Conservation (phyloP, 495 filamentous ascomycete genomes). For the Peziza echinospora region DNA sequence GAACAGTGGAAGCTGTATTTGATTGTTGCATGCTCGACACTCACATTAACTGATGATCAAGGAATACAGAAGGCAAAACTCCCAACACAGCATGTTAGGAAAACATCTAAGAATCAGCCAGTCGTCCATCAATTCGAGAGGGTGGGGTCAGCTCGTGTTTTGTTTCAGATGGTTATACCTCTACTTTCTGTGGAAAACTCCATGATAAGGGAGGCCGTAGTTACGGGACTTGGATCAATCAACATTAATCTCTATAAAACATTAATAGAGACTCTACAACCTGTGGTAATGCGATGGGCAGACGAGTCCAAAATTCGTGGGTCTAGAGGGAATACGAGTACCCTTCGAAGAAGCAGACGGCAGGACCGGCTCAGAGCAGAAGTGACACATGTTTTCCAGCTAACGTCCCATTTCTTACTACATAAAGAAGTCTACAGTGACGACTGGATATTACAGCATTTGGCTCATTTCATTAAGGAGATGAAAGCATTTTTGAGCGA, state of each 20-base stretch:
- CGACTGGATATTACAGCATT: conserved; percentile 79
- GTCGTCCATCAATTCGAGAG: conserved; percentile 48
- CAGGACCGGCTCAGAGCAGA: conserved; percentile 79
- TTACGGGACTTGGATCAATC: conserved; percentile 76
- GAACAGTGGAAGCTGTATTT: conserved; percentile 99
- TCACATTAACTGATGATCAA: conserved; percentile 58
- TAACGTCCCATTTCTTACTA: conserved; percentile 78
- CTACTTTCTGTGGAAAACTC: conserved; percentile 54
- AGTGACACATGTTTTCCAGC: conserved; percentile 83
- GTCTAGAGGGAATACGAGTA: conserved; percentile 38
- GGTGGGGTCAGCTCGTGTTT: conserved; percentile 62
- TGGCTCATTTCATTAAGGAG: conserved; percentile 76
- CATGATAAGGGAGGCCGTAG: conserved; percentile 73
- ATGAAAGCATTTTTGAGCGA: conserved; percentile 86
- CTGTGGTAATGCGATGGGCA: conserved; percentile 35
- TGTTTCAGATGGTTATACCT: conserved; percentile 81
- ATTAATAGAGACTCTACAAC: conserved; percentile 71
- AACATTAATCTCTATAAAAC: conserved; percentile 91
- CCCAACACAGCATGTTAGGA: conserved; percentile 56
- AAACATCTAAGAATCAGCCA: conserved; percentile 42
- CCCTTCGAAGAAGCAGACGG: conserved; percentile 51
- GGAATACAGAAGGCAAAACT: conserved; percentile 32
- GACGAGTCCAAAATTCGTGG: conserved; percentile 6
- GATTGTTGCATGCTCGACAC: conserved; percentile 86
- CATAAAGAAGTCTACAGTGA: conserved; percentile 60